phyloP scores from a whole-genome alignment of 2,329 filamentous ascomycete genomes.

The Paracoccidioides lutzii region DNA sequence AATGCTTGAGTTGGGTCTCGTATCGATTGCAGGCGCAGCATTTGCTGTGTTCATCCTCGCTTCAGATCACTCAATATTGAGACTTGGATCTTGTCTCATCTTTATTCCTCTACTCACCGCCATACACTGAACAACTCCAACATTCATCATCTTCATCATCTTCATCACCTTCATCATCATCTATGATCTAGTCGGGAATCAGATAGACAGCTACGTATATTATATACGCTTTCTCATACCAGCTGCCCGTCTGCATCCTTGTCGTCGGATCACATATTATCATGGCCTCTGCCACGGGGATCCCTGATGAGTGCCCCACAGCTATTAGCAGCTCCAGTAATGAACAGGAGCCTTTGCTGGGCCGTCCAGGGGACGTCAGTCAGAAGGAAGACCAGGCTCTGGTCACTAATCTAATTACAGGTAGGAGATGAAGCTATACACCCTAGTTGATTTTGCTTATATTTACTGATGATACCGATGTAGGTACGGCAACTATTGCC shows the following conservation, averaged over 20 bases:
- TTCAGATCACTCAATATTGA: no score
- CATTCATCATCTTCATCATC: not conserved
- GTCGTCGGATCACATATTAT: constrained; percentile 2
- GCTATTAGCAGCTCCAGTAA: constrained; percentile 14
- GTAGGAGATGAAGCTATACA: constrained; percentile 35
- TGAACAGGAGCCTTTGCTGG: constrained; percentile 60
- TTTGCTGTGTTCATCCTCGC: no score
- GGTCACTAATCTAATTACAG: constrained; percentile 58
- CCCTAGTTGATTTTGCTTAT: not conserved
- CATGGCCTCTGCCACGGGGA: constrained; percentile 59
- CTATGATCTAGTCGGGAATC: not conserved
- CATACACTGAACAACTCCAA: no score
- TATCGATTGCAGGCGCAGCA: no score
- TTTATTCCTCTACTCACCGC: no score
- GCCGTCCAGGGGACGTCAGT: constrained; percentile 56
- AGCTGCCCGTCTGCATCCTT: not conserved
- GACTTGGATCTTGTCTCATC: no score
- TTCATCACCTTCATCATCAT: not conserved
- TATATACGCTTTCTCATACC: not conserved
- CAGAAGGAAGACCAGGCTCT: constrained; percentile 54
- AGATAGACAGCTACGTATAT: no score
- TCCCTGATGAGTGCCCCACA: constrained; percentile 42
- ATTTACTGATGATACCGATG: constrained; percentile 4
- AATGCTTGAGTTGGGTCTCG: no score
- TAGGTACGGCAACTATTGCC: constrained; percentile 69